Base-by-base conservation (phyloP, 2,329 filamentous ascomycete species). In the Paecilomyces sp. region DNA sequence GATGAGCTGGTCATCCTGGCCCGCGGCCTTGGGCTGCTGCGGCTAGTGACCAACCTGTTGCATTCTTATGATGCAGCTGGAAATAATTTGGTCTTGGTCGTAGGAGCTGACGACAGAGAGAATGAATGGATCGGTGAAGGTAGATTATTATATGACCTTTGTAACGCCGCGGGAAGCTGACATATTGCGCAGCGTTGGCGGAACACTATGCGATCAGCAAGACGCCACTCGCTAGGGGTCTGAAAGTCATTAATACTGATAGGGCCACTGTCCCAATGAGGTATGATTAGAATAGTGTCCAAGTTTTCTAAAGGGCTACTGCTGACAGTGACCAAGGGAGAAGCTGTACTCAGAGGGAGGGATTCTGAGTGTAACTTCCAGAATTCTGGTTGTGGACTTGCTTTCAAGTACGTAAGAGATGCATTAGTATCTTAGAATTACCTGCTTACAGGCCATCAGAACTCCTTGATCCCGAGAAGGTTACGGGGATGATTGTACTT, bases 41-140 rank as follows among this genome's bases (percentile, higher is more conserved):
- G 92, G 66, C 85, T 99, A 60, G 85, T 97, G 70, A 95, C 91
- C n/a, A 99, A 97, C 72, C 84, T 99, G 47, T 85, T 99, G 30
- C 94, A 99, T 76, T 92, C 92, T 22, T 97, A 97, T 77, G 94
- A 99, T 82, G 92, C 92, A 1, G 91, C 91, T 3, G 94, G 94
- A 13, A 95, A 94, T 76, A 97, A 96, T 70, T 80, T 99, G 58
- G 88, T 99, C 55, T 81, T 99, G 53, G 78, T 99, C 22, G 86
- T 97, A 51, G 92, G 92, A 9, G 92, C 94, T 36, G 90, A 94
- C 61, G 92, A 97, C 34, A 86, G 90, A 61, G 94, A 99, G 72
- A 97, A 97, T 84, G 88, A 88, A 59, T 97, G 93, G 92, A 92
- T 99, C 61, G 94, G 94, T 66, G 94, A 97, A 79, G 77, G 79